phyloP scores from a whole-genome alignment of 1,284 basidiomycete species.

The Ceratobasidium sp. region DNA sequence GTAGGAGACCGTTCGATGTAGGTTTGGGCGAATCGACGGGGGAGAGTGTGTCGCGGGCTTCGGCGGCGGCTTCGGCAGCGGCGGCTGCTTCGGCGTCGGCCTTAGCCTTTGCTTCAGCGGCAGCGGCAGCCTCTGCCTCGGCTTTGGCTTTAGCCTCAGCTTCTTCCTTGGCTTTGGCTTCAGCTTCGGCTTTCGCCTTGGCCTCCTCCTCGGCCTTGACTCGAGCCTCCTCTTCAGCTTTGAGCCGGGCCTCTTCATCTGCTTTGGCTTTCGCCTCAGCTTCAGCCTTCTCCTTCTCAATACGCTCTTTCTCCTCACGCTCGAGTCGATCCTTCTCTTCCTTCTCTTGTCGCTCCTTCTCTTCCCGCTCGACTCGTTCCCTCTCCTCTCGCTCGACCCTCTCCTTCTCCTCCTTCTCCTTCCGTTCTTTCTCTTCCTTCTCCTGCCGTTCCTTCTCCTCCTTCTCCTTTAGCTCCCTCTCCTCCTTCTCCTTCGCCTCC shows the following conservation, averaged over 20 bases:
- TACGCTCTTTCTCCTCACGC: slow-evolving; percentile 66
- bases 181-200: slow-evolving; percentile 51
- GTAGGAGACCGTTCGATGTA: slow-evolving; percentile 54
- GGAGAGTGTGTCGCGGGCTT: slow-evolving; percentile 52
- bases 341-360: slow-evolving; percentile 50
- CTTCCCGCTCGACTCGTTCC: slow-evolving; percentile 54
- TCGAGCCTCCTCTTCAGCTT: slow-evolving; percentile 60
- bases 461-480: slow-evolving; percentile 51
- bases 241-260: slow-evolving; percentile 58
- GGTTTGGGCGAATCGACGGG: slow-evolving; percentile 55
- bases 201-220: slow-evolving; percentile 59
- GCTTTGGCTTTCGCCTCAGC: slow-evolving; percentile 60
- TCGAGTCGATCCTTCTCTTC: slow-evolving; percentile 50
- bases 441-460: slow-evolving; percentile 23
- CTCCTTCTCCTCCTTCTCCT: slow-evolving; percentile 50
- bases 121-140: slow-evolving; percentile 50
- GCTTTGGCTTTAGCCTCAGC: slow-evolving; percentile 52
- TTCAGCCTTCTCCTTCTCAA: slow-evolving; percentile 68
- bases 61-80: slow-evolving; percentile 48
- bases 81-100: slow-evolving; percentile 53
- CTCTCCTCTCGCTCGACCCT: slow-evolving; percentile 47
- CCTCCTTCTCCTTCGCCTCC: slow-evolving; percentile 53
- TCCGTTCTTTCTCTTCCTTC: slow-evolving; percentile 51
- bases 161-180: slow-evolving; percentile 51
- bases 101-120: slow-evolving; percentile 47